A percentile compares a stretch with the other conserved stretches of the same genome.
These are phyloP conservation scores for Apophysomyces trapeziformis DNA, from an alignment of 371 early-diverging fungal genomes.

Conservation along the genomic window DNA sequence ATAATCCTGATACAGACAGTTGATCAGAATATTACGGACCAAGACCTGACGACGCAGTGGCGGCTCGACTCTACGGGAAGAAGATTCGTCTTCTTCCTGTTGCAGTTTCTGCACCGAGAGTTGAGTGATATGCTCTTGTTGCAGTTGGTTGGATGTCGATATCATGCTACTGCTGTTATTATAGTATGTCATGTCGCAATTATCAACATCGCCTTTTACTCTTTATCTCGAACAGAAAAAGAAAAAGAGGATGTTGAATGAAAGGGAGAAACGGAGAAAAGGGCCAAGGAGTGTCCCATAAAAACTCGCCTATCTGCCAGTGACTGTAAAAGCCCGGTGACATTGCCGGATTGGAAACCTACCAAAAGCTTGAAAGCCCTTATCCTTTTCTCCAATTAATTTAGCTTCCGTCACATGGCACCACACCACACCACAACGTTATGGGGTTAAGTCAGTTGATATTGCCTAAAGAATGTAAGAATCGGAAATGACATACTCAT, in stretches of 20 bases:
- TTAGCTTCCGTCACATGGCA: background rate
- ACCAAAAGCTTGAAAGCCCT: background rate
- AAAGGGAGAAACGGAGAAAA: conserved; percentile 7
- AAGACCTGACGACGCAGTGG: conserved; percentile 38
- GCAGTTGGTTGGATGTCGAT: conserved; percentile 7
- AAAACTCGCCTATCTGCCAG: conserved; percentile 3
- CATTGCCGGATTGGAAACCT: background rate
- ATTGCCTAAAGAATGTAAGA: too few relatives aligned
- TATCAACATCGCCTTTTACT: conserved; percentile 8
- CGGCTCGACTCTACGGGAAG: conserved; percentile 23
- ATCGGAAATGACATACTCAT: too few relatives aligned
- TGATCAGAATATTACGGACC: conserved; percentile 35
- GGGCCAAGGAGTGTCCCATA: conserved; percentile 11
- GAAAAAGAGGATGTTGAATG: conserved; percentile 1
- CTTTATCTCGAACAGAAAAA: conserved; percentile 2
- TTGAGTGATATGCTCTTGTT: conserved; percentile 30
- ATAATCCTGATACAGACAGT: conserved; percentile 19
- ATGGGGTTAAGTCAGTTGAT: too few relatives aligned
- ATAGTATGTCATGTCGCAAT: background rate
- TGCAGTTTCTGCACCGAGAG: conserved; percentile 40
- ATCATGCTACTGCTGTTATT: background rate
- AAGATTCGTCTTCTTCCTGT: conserved; percentile 17
- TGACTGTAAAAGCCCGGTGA: conserved; percentile 11
- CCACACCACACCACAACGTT: background rate
- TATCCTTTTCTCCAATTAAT: background rate